phyloP scores from a whole-genome alignment of 1,284 basidiomycete genomes.

The Wallemia hederae region DNA sequence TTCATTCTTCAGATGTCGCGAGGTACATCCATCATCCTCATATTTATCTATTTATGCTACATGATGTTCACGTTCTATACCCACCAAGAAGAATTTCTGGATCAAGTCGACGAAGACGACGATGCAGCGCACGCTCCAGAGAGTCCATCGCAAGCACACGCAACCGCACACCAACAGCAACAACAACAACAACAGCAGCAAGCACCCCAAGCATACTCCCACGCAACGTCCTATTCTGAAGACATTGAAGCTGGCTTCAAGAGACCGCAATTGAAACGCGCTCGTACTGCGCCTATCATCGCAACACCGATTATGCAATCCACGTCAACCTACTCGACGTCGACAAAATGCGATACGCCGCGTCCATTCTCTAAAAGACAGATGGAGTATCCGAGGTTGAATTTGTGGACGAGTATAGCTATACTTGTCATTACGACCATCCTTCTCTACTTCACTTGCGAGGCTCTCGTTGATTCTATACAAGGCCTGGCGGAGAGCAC shows the following conservation, averaged over 20 bases:
- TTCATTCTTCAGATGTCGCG: slow-evolving; percentile 5
- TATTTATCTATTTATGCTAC: slow-evolving; percentile 14
- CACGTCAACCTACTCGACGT: slow-evolving; percentile 10
- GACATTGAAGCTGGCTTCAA: not conserved
- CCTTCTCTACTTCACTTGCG: slow-evolving; percentile 14
- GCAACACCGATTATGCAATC: slow-evolving; percentile 8
- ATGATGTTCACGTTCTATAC: not conserved
- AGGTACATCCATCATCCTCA: slow-evolving; percentile 18
- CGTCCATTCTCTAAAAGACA: not conserved
- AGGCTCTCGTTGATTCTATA: slow-evolving; percentile 54
- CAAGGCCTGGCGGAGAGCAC: slow-evolving; percentile 26
- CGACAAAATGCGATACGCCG: slow-evolving; percentile 6
- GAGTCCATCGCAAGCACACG: not conserved
- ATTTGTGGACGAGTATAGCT: slow-evolving; percentile 1
- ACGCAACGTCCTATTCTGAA: not conserved
- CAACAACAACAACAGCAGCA: too few species aligned
- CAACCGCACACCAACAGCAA: too few species aligned
- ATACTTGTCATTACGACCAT: slow-evolving; percentile 10
- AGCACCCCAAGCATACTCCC: too few species aligned
- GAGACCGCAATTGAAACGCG: not conserved
- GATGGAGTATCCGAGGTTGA: slow-evolving; percentile 3
- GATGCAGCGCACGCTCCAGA: not conserved
- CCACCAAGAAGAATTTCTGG: not conserved
- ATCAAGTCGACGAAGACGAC: not conserved
- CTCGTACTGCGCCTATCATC: slow-evolving; percentile 9